Base-by-base conservation (phyloP, 768 basidiomycete genomes). In the Fomitopsis pulvina region DNA sequence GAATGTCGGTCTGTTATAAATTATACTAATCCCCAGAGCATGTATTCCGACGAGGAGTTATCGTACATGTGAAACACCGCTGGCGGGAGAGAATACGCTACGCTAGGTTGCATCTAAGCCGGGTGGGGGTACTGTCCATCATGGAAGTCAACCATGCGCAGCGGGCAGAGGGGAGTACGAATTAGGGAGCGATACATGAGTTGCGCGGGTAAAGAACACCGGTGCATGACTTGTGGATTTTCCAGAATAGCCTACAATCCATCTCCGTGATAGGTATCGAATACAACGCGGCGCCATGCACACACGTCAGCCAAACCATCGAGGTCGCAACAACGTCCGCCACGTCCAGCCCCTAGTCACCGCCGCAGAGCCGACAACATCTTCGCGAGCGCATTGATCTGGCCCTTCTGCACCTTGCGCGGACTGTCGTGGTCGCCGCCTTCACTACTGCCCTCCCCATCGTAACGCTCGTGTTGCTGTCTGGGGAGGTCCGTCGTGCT, bases 331-430 rank as follows among this genome's bases (percentile, higher is more conserved):
- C 28, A 48, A 29, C 30, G 32, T 27, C 10, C 21, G 30, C 26
- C 47, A 29, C 18, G 29, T 27, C 45, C 55, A 44, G 22, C 5
- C 48, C 26, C 38, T 25, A 22, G 37, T 24, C 48, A 25, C 61
- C 83, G 83, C 61, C 85, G 76, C 68, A 89, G 67, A 45, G 86
- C 85, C 50, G 83, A 89, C 51, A 93, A 71, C 88, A 94, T 90
- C 82, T 93, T 93, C 51, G 91, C 91, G 59, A 94, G 73, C 37
- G 88, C 79, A 60, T 84, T 83, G 70, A 92, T 92, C 73, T 93
- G 92, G 42, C 85, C 87, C 68, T 85, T 92, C 72, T 90, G 84
- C 61, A 88, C 85, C 71, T 87, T 91, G 76, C 88, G 71, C 45
- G 80, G 78, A 43, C 69, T 68, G 43, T 74, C 72, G 28, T 71